phyloP scores from a whole-genome alignment of 2,329 filamentous ascomycete species.

The Aspergillus viridinutans region DNA sequence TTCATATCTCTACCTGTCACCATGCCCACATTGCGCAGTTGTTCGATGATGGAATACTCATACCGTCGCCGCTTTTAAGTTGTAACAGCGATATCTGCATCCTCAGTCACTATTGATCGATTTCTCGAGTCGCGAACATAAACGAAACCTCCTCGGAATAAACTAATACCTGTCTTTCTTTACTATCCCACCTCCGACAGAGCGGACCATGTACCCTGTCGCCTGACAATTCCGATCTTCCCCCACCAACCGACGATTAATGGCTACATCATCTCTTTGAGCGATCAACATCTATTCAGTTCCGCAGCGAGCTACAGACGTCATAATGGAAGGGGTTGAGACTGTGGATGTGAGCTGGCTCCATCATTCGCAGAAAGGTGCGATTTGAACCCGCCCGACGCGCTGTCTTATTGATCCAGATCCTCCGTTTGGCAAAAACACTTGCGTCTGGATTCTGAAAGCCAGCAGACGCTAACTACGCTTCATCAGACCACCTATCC shows the following conservation, averaged over 20 bases:
- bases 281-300: not conserved
- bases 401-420: not conserved
- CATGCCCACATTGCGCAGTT: conserved; percentile 17
- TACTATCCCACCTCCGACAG: not conserved
- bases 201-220: not conserved
- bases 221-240: not conserved
- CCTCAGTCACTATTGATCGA: not conserved
- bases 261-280: not conserved
- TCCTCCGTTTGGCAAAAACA: not conserved
- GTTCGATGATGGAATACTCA: conserved; percentile 14
- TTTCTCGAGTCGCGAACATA: not conserved
- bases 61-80: conserved; percentile 10
- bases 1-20: not conserved
- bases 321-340: conserved; percentile 71
- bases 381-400: conserved; percentile 25
- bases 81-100: not conserved
- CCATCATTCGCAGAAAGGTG: conserved; percentile 79
- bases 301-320: not conserved
- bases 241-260: not conserved
- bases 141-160: not conserved
- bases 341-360: conserved; percentile 89
- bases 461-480: conserved; percentile 7
- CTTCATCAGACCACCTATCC: conserved; percentile 28
- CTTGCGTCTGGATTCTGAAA: conserved; percentile 2
- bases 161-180: not conserved